Base-by-base conservation (phyloP, 106 monocot genomes). In the Allium cepa region DNA sequence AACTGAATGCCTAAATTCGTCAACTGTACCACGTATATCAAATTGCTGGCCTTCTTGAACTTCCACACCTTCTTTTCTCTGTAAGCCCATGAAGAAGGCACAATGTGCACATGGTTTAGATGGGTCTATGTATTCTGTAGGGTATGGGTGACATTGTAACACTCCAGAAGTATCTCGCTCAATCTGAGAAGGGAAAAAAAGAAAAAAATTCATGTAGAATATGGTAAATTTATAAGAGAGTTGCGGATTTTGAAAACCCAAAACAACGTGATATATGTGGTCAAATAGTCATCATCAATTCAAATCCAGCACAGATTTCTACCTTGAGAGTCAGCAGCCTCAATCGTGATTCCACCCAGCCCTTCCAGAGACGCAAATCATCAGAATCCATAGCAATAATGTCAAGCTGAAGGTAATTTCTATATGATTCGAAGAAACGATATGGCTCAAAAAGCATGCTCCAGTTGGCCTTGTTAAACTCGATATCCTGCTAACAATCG, bases 311-410 rank as follows among this genome's bases (percentile, higher is more conserved):
- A 36, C 36, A 36, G 36, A 5, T 36, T 36, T 36, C 36, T 78
- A 87, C 97, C 92, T 90, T 99, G 56, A 99, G 73, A 26, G 97
- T 99, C 47, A 99, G 78, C 47, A 90, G 92, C 68, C 97, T 87
- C 46, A 99, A 63, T 17, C 97, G 86, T 69, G 97, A 99, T 78
- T 99, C 92, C 26, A 99, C 92, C 97, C 97, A 99, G 11, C 97
- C 97, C 73, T 90, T 99, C 97, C 97, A 99, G 48, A 87, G 28
- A 7, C 84, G 72, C 14, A 92, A 71, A 77, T 93, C 97, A 73
- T 99, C 89, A 22, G 69, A 70, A 90, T 93, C 84, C 22, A 75
- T 61, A 56, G 97, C 97, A 68, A 84, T 64, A 69, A 99, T 83
- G 70, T 99, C 92, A 77, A 99, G 92, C 58, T 92, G 90, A 57